A percentile compares a stretch with the other conserved stretches of the same genome.
These are phyloP conservation scores for Scopulariopsis brevicaulis DNA, from an alignment of 2,329 filamentous ascomycete species.

Conservation along the genomic window DNA sequence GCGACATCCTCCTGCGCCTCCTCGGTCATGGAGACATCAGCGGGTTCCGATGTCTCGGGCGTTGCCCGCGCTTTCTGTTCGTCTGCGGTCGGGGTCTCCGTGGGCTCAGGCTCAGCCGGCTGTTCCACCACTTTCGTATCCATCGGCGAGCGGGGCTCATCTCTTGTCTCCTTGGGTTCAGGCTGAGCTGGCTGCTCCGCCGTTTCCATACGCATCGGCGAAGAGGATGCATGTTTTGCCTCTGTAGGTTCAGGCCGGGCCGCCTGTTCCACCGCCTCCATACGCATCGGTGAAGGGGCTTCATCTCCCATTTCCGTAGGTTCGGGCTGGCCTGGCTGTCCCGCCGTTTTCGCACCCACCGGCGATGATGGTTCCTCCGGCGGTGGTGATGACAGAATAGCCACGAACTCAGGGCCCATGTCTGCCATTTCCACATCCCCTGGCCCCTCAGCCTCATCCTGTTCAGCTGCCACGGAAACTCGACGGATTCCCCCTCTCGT, in stretches of 20 bases:
- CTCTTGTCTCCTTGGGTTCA: no score
- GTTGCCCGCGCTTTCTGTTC: background rate
- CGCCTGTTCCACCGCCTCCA: background rate
- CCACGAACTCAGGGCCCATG: background rate
- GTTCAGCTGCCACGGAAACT: background rate
- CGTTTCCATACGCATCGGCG: background rate
- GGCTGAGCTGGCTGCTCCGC: background rate
- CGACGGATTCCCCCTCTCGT: slow-evolving; percentile 3
- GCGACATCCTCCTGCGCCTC: background rate
- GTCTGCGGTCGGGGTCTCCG: background rate
- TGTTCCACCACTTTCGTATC: background rate
- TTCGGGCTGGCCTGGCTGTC: background rate
- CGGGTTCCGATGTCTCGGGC: background rate
- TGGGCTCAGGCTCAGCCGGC: background rate
- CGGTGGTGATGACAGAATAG: background rate
- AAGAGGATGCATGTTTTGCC: background rate
- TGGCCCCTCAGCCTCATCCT: background rate
- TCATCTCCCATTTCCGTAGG: background rate
- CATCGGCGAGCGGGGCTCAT: no score
- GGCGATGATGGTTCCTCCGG: background rate
- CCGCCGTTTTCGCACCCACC: background rate
- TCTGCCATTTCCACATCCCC: slow-evolving; percentile 1
- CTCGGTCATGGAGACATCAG: background rate
- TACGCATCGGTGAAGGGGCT: background rate
- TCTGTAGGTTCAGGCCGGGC: background rate